phyloP scores from a whole-genome alignment of 495 filamentous ascomycete genomes.

The Penicillium taxi region DNA sequence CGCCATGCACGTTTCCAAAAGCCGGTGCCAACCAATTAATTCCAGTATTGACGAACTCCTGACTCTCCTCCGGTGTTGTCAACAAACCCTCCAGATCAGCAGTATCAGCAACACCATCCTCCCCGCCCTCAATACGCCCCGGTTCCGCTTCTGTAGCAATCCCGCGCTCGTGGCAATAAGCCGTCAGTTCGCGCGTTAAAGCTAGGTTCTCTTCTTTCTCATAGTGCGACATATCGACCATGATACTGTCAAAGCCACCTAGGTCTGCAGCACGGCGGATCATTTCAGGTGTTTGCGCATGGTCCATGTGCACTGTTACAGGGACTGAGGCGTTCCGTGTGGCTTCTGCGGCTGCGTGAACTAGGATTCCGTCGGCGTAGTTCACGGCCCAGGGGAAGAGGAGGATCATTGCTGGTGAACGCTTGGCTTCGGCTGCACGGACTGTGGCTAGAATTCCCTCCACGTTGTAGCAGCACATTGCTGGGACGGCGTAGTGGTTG shows the following conservation, averaged over 20 bases:
- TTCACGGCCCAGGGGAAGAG: conserved; percentile 81
- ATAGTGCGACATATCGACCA: conserved; percentile 78
- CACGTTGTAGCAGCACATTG: conserved; percentile 81
- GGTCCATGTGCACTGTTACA: conserved; percentile 68
- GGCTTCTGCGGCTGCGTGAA: conserved; percentile 57
- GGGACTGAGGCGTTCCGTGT: conserved; percentile 58
- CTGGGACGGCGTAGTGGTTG: conserved; percentile 43
- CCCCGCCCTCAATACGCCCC: conserved; percentile 73
- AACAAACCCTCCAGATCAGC: conserved; percentile 63
- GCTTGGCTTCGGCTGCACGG: conserved; percentile 60
- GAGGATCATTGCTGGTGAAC: conserved; percentile 70
- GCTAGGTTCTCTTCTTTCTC: conserved; percentile 74
- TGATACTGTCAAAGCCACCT: conserved; percentile 69
- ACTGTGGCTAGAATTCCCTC: conserved; percentile 75
- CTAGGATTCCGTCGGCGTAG: conserved; percentile 57
- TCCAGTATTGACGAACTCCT: conserved; percentile 68
- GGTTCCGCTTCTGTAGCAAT: conserved; percentile 78
- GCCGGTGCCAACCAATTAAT: conserved; percentile 80
- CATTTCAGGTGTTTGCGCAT: conserved; percentile 65
- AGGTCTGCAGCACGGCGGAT: conserved; percentile 58
- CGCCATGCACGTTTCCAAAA: conserved; percentile 81
- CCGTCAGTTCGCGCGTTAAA: conserved; percentile 60
- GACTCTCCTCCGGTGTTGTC: conserved; percentile 70
- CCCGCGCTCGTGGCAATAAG: conserved; percentile 64
- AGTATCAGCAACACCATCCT: conserved; percentile 75